These are phyloP conservation scores for Lithospermum erythrorhizon DNA, from an alignment of 257 asterid genomes.

Conservation along the genomic window DNA sequence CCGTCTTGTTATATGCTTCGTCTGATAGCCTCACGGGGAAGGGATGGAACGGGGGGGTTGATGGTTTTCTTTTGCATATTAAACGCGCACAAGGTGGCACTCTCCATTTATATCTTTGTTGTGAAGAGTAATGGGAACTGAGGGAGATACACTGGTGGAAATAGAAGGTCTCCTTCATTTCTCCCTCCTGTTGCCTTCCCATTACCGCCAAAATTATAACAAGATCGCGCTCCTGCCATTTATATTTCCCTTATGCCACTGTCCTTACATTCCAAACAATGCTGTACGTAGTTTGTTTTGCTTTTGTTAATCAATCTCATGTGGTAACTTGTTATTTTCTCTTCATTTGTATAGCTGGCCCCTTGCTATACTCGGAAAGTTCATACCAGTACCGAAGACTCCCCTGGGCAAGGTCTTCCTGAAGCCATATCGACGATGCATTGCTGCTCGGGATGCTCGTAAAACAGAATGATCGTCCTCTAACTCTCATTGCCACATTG, in stretches of 20 bases:
- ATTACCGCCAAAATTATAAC: neutral
- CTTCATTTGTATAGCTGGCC: conserved; percentile 63
- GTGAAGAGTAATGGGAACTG: no score
- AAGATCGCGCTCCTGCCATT: no score
- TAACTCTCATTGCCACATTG: neutral
- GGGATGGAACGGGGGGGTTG: no score
- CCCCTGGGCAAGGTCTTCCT: conserved; percentile 67
- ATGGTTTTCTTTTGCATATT: no score
- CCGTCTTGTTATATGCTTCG: no score
- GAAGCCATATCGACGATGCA: conserved; percentile 57
- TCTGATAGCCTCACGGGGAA: no score
- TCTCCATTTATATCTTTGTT: no score
- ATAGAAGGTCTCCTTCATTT: no score
- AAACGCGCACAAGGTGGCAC: no score
- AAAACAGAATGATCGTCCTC: neutral
- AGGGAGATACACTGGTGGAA: no score
- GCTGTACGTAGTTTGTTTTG: neutral
- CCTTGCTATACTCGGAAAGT: conserved; percentile 68
- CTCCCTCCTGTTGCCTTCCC: neutral
- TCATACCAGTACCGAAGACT: conserved; percentile 77
- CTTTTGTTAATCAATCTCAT: neutral
- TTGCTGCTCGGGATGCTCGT: conserved; percentile 39
- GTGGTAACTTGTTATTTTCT: conserved; percentile 7
- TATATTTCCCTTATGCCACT: no score
- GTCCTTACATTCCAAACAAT: neutral